Percentiles rank a stretch among this genome's conserved stretches.
phyloP scores from a whole-genome alignment of 176 grass and related monocot genomes.

The Oryza longistaminata region DNA sequence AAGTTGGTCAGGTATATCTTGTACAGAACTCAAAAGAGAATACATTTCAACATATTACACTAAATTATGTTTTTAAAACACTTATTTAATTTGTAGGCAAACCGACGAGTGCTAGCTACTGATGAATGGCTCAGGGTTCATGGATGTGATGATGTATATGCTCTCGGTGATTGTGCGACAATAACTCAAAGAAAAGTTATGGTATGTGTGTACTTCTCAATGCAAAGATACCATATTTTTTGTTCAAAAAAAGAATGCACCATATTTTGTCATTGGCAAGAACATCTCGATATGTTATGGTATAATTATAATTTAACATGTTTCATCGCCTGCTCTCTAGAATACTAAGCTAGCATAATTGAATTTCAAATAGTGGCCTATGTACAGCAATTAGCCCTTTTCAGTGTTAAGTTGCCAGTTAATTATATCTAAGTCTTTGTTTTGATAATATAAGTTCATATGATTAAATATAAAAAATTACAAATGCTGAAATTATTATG shows the following conservation, averaged over 20 bases:
- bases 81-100: slow-evolving; percentile 39
- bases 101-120: slow-evolving; percentile 62
- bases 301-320: too few species aligned
- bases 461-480: background rate
- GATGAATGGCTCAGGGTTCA: slow-evolving; percentile 82
- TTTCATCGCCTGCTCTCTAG: too few species aligned
- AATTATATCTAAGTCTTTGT: background rate
- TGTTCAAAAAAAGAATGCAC: background rate
- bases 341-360: too few species aligned
- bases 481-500: background rate
- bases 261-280: background rate
- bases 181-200: slow-evolving; percentile 82
- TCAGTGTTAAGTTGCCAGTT: background rate
- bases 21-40: background rate
- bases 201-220: slow-evolving; percentile 47
- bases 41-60: background rate
- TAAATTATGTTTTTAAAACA: background rate
- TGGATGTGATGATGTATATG: slow-evolving; percentile 62
- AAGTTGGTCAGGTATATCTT: slow-evolving; percentile 79
- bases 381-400: background rate
- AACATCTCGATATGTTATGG: background rate
- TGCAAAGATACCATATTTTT: background rate
- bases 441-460: background rate
- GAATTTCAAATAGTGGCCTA: background rate
- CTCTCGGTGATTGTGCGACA: slow-evolving; percentile 75